Conservation (phyloP, 2,329 filamentous ascomycete species). For the Diaporthe citriasiana region DNA sequence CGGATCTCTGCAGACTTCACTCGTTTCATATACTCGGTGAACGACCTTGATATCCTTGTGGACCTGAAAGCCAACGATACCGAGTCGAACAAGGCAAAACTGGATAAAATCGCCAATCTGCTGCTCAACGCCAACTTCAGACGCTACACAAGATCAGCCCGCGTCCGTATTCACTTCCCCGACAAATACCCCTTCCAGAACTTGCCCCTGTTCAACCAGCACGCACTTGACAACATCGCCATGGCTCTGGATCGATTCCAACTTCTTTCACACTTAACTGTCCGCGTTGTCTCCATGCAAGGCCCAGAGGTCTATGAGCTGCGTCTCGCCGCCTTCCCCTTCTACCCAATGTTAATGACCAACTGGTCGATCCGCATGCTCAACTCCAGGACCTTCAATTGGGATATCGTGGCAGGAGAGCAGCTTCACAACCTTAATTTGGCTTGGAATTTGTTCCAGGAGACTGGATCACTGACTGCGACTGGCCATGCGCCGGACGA, state of each 20-base stretch:
- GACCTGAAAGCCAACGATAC: slow-evolving; percentile 38
- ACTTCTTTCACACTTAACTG: slow-evolving; percentile 10
- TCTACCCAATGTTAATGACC: slow-evolving; percentile 40
- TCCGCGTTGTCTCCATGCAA: slow-evolving; percentile 37
- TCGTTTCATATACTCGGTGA: slow-evolving; percentile 39
- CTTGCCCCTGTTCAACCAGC: slow-evolving; percentile 39
- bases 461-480: slow-evolving; percentile 17
- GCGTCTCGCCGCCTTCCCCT: slow-evolving; percentile 37
- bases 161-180: slow-evolving; percentile 42
- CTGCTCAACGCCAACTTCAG: slow-evolving; percentile 37
- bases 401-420: slow-evolving; percentile 15
- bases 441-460: slow-evolving; percentile 28
- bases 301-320: slow-evolving; percentile 39
- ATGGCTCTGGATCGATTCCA: slow-evolving; percentile 28
- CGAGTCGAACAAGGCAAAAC: neutral
- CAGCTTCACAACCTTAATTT: slow-evolving; percentile 29
- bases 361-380: slow-evolving; percentile 37
- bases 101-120: slow-evolving; percentile 24
- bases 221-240: slow-evolving; percentile 35
- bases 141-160: slow-evolving; percentile 24
- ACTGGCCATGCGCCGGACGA: neutral
- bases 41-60: slow-evolving; percentile 37
- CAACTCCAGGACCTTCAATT: slow-evolving; percentile 27
- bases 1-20: slow-evolving; percentile 39
- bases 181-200: slow-evolving; percentile 36